These are phyloP conservation scores for Penicillium sp. DNA, from an alignment of 2,329 filamentous ascomycete species.

Conservation along the genomic window DNA sequence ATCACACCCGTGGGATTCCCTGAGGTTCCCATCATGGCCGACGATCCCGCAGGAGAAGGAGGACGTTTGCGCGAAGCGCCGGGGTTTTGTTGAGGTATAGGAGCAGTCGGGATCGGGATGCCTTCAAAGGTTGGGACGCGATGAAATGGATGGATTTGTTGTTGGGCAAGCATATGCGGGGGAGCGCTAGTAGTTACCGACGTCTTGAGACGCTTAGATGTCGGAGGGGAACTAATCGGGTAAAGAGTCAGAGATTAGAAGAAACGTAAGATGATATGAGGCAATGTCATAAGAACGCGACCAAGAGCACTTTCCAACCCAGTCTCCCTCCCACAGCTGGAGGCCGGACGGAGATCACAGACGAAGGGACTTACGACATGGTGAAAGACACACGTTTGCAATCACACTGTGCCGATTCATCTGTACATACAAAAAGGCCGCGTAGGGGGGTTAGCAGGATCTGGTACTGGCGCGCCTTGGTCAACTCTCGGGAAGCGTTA, in stretches of 20 bases:
- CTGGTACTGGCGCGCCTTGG: constrained; percentile 33
- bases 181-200: constrained; percentile 36
- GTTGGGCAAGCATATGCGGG: constrained; percentile 39
- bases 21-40: constrained; percentile 39
- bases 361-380: constrained; percentile 42
- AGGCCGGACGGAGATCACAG: constrained; percentile 25
- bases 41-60: constrained; percentile 38
- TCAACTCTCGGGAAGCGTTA: constrained; percentile 36
- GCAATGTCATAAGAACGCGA: constrained; percentile 10
- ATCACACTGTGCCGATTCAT: constrained; percentile 39
- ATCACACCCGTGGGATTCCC: constrained; percentile 29
- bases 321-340: constrained; percentile 24
- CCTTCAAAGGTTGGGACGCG: constrained; percentile 38
- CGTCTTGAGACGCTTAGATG: constrained; percentile 44
- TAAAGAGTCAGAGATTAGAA: constrained; percentile 10
- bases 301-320: constrained; percentile 12
- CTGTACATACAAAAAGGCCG: constrained; percentile 38
- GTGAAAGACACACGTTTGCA: constrained; percentile 35
- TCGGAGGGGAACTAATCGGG: constrained; percentile 39
- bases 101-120: constrained; percentile 41
- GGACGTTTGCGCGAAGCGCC: constrained; percentile 44
- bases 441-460: constrained; percentile 34
- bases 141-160: constrained; percentile 38
- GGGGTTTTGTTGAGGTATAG: constrained; percentile 31
- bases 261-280: constrained; percentile 1